Evolutionary conservation across 2,329 filamentous ascomycete genomes (phyloP).

Genomic region (Fusarium sp.): DNA sequence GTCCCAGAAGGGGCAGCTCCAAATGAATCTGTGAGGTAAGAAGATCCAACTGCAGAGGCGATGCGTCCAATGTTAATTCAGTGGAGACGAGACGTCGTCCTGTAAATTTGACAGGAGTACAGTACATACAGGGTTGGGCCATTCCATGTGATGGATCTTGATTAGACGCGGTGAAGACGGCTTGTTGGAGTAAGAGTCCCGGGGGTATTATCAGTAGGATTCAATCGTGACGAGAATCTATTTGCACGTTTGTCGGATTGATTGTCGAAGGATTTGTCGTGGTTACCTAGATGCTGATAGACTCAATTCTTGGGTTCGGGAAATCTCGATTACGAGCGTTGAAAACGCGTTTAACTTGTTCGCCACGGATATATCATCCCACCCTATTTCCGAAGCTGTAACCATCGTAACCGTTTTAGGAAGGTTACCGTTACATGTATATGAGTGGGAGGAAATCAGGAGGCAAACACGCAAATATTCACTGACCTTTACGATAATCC

Average conservation of each 20-base stretch:
- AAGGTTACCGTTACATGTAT: constrained; percentile 40
- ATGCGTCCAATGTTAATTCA: constrained; percentile 28
- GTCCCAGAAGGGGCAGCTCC: constrained; percentile 27
- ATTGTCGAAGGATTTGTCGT: neutral
- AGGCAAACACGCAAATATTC: neutral
- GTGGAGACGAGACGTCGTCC: constrained; percentile 15
- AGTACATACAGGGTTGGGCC: neutral
- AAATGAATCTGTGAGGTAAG: constrained; percentile 24
- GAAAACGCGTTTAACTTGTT: neutral
- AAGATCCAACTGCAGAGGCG: constrained; percentile 10
- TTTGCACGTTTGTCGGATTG: neutral
- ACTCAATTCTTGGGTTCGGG: neutral
- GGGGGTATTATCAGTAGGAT: neutral
- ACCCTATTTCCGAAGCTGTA: constrained; percentile 18
- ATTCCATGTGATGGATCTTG: neutral
- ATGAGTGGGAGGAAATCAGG: constrained; percentile 11
- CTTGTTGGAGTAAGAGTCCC: neutral
- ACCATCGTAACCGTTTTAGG: constrained; percentile 21
- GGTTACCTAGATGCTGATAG: neutral
- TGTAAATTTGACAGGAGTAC: constrained; percentile 1
- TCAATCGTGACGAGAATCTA: neutral
- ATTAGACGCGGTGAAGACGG: neutral
- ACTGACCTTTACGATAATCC: neutral
- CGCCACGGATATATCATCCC: constrained; percentile 2
- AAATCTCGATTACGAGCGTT: neutral